Evolutionary conservation across 2,329 filamentous ascomycete species (phyloP), one percentile per base, ranked within the genome.

Genomic region (Verticillium nubilum): DNA sequence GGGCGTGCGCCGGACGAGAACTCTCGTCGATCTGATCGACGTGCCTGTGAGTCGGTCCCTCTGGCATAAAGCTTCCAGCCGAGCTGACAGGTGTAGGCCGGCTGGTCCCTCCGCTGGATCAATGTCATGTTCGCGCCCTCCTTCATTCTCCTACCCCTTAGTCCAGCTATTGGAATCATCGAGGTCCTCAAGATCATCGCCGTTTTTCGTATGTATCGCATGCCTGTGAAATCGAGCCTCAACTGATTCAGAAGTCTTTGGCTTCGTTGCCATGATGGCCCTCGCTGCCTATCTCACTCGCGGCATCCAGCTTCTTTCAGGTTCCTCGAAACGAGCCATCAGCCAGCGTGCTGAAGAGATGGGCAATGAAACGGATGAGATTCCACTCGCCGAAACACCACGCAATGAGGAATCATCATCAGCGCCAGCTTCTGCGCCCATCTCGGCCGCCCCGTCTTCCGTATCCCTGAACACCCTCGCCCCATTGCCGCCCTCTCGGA

Each of bases 171-270:
- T 19, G 76, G 80, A 23, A 77, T 78, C 1, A 65, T 76, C 0
- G 84, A 87, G 65, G 81, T 86, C 13, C 76, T 77, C 42, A 85
- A 85, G 66, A 84, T 86, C 47, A 83, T 86, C 61, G 80, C 74
- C 26, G 80, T 87, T 1, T 86, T 86, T 65, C 65, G 83, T 85
- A 65, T 67, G 80, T 69, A 10, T 10, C 31, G 4, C 5, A 47
- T 28, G 23, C 12, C 10, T 53, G 7, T 12, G 56, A 19, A 1
- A 6, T 7, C 10, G 13, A 4, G 0, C 6, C 5, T 15, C 15
- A 6, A 25, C 27, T 27, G 25, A 53, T 53, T 28, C 52, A 5
- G 1, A 5, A 85, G 83, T 84, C 4, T 67, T 85, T 52, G 84
- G 83, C 15, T 86, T 84, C 68, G 64, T 81, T 13, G 69, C 78